Evolutionary conservation across 2,329 filamentous ascomycete species (phyloP), one percentile per base, ranked within the genome.

Genomic region (Hypoxylon sp.): DNA sequence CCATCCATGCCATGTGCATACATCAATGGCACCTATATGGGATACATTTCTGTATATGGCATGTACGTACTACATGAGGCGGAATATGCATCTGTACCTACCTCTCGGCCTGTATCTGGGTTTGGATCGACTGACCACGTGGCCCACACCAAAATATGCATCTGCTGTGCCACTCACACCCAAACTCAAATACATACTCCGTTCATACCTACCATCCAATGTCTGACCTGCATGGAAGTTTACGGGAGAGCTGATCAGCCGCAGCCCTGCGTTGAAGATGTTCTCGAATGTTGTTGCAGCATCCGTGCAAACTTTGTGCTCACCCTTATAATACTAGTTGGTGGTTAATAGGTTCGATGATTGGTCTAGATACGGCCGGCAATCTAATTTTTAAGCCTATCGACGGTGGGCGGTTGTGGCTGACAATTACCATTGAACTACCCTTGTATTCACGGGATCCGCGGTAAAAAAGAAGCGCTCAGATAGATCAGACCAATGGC

Each of bases 51-150:
- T 30, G 28, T 30, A 30, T 30, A 23, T 23, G 23, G 23, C n/a
- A 23, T 23, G 23, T 23, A 23, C 5, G 23, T 23, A 23, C 50
- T 43, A 34, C 55, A 28, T 32, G 5, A 57, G 43, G 13, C 21
- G 17, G 49, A 51, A 46, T 23, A 3, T 41, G 14, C 14, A 59
- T 36, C 38, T 46, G 28, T 50, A 50, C 34, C 46, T 56, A 50
- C 30, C 13, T 17, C 9, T 30, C 5, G 9, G 23, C 1, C 21
- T 48, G 43, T 60, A 57, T 48, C 56, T 58, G 48, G 49, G 60
- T 50, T 41, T 63, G 53, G 41, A 62, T 65, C 53, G 32, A 60
- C 60, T 11, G 45, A 53, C 65, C 68, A 70, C 61, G 68, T 70
- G 68, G 68, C 23, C 59, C 65, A 63, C 59, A 63, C 21, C 51